Percentiles rank a stretch among this genome's conserved stretches.
phyloP scores from a whole-genome alignment of 1,139 yeast species.

The Diutina mesorugosa region DNA sequence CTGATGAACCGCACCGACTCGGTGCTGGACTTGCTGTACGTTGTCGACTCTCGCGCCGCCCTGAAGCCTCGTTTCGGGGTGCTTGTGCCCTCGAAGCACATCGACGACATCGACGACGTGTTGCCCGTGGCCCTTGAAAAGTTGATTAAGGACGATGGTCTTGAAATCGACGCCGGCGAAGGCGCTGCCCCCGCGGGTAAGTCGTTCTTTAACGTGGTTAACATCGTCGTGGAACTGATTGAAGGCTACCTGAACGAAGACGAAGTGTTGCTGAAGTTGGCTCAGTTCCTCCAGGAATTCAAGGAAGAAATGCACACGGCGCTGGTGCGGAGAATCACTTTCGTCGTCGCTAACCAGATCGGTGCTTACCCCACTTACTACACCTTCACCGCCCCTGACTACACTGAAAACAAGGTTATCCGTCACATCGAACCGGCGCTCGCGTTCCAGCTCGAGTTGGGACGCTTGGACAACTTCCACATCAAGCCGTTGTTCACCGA shows the following conservation, averaged over 20 bases:
- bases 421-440: slow-evolving; percentile 98
- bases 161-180: slow-evolving; percentile 10
- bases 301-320: slow-evolving; percentile 57
- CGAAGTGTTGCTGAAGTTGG: slow-evolving; percentile 49
- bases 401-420: slow-evolving; percentile 73
- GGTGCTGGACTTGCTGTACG: slow-evolving; percentile 81
- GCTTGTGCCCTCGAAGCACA: slow-evolving; percentile 66
- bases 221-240: slow-evolving; percentile 59
- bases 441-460: slow-evolving; percentile 93
- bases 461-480: slow-evolving; percentile 86
- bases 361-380: slow-evolving; percentile 92
- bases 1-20: slow-evolving; percentile 75
- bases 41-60: slow-evolving; percentile 52
- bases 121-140: slow-evolving; percentile 64
- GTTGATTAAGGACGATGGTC: slow-evolving; percentile 34
- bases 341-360: slow-evolving; percentile 69
- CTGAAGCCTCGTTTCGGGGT: slow-evolving; percentile 70
- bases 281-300: slow-evolving; percentile 54
- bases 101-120: slow-evolving; percentile 84
- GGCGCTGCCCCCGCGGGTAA: neutral
- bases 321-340: slow-evolving; percentile 82
- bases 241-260: slow-evolving; percentile 68
- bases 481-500: slow-evolving; percentile 93
- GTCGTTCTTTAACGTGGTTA: slow-evolving; percentile 53
- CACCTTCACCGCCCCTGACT: slow-evolving; percentile 86